Evolutionary conservation across 352 stramenopile genomes (phyloP).

Genomic region (Phytopythium kandeliae): DNA sequence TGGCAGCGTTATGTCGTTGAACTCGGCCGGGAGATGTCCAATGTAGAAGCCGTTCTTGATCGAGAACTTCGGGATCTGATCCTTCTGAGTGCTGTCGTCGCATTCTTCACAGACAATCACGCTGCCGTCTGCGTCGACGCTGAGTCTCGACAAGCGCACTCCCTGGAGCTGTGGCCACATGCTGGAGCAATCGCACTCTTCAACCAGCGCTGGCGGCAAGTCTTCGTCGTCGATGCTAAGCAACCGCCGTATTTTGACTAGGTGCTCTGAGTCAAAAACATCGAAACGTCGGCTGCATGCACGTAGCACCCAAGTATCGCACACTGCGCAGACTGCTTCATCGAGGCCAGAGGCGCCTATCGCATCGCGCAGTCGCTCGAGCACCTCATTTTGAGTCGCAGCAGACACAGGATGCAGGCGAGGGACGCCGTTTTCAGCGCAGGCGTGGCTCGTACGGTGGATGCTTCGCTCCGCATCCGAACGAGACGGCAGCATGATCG

Average conservation of each 20-base stretch:
- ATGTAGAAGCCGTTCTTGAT: constrained; percentile 1
- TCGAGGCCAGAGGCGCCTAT: neutral
- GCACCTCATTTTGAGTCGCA: neutral
- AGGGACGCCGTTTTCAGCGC: neutral
- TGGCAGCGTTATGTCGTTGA: constrained; percentile 3
- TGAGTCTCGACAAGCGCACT: neutral
- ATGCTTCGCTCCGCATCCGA: too few relatives aligned
- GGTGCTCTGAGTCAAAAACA: neutral
- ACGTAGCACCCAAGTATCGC: neutral
- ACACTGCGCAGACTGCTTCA: neutral
- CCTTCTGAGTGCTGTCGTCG: neutral
- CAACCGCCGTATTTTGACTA: too few relatives aligned
- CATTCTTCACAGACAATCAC: neutral
- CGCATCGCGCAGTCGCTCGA: neutral
- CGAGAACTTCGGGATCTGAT: neutral
- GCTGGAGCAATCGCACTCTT: neutral
- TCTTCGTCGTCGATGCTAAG: neutral
- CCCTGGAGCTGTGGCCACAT: neutral
- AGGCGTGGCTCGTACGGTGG: too few relatives aligned
- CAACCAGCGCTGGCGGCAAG: neutral
- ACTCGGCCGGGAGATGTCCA: neutral
- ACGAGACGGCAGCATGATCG: too few relatives aligned
- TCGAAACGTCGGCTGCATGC: neutral
- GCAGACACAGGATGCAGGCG: constrained; percentile 1
- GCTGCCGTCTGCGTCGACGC: neutral